phyloP scores from a whole-genome alignment of 1,284 basidiomycete species.

The Fomitopsis schrenkii region DNA sequence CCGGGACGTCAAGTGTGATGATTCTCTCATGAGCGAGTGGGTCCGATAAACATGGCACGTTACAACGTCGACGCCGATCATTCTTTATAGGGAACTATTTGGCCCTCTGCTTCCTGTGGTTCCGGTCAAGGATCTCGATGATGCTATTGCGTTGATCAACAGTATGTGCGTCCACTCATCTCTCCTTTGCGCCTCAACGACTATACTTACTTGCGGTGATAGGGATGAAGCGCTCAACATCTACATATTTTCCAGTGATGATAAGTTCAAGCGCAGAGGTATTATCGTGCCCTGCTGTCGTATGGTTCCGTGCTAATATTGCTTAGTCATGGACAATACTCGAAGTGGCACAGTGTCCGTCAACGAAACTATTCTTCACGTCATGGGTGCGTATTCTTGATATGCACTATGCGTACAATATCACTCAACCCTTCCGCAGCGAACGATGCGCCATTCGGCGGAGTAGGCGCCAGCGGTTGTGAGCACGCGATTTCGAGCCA shows the following conservation, averaged over 20 bases:
- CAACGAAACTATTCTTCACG: no score
- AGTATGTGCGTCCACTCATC: slow-evolving; percentile 33
- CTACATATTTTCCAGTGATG: slow-evolving; percentile 65
- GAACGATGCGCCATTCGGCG: no score
- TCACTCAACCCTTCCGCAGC: no score
- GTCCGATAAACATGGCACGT: slow-evolving; percentile 15
- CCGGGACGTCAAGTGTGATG: slow-evolving; percentile 53
- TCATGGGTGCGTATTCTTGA: no score
- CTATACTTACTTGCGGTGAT: neutral
- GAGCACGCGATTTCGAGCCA: no score
- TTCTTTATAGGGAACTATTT: slow-evolving; percentile 23
- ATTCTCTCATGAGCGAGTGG: slow-evolving; percentile 74
- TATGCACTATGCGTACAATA: no score
- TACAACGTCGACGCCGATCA: neutral
- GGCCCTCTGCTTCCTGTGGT: slow-evolving; percentile 58
- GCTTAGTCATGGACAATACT: no score
- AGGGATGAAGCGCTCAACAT: slow-evolving; percentile 73
- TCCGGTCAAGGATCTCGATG: slow-evolving; percentile 65
- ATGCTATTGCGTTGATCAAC: slow-evolving; percentile 68
- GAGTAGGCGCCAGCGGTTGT: no score
- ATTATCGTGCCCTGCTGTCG: neutral
- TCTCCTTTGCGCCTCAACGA: neutral
- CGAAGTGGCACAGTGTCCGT: no score
- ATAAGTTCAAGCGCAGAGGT: slow-evolving; percentile 56
- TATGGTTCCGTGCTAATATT: no score